Conservation (phyloP, 108 stramenopile genomes). For the Seminavis robusta region DNA sequence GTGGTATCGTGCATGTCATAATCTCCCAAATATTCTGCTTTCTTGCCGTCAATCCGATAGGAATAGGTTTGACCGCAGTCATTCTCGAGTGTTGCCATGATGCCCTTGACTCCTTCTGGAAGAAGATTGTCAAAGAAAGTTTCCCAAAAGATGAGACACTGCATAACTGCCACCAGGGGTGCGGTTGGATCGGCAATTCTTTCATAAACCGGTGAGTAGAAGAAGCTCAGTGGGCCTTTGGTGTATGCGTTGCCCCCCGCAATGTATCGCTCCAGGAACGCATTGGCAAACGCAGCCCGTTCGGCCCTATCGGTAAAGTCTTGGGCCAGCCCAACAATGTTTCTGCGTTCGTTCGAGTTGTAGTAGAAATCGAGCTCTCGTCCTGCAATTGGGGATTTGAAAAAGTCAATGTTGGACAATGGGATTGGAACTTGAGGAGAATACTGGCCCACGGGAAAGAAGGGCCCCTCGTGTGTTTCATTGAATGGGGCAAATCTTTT, state of each 20-base stretch:
- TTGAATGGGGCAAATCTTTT: too few relatives aligned
- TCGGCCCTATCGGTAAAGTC: not conserved
- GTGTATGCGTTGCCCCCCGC: too few relatives aligned
- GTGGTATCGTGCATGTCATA: not conserved
- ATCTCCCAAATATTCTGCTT: not conserved
- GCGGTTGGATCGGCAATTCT: not conserved
- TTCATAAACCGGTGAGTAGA: not conserved
- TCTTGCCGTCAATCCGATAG: not conserved
- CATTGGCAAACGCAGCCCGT: not conserved
- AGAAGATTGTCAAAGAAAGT: not conserved
- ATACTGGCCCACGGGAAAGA: not conserved
- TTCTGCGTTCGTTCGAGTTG: not conserved
- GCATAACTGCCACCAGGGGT: not conserved
- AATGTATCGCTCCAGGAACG: not conserved
- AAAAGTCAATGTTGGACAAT: not conserved
- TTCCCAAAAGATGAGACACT: not conserved
- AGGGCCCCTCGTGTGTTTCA: not conserved
- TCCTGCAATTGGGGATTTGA: not conserved
- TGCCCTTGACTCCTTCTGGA: not conserved
- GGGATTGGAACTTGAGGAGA: not conserved
- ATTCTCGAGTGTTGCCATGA: not conserved
- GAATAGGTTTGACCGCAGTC: not conserved
- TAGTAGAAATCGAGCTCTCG: too few relatives aligned
- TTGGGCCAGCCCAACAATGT: not conserved
- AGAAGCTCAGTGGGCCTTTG: too few relatives aligned